These are phyloP conservation scores for Fraxinus xanthoxyloides DNA, from an alignment of 305 asterid species.

Conservation along the genomic window DNA sequence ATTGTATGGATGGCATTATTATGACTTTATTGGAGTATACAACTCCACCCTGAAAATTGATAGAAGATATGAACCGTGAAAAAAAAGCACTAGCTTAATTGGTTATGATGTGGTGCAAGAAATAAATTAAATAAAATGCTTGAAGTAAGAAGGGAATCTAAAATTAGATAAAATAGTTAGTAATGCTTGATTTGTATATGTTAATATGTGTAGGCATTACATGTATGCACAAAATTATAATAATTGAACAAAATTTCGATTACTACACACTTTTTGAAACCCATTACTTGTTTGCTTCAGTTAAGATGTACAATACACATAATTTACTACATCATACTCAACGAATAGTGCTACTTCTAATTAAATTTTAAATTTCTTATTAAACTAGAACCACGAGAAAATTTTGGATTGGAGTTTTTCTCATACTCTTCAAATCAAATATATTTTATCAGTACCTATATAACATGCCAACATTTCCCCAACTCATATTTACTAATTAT, in stretches of 20 bases:
- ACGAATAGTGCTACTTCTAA: not conserved
- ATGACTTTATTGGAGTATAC: constrained; percentile 76
- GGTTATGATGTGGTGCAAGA: not conserved
- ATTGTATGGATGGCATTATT: constrained; percentile 50
- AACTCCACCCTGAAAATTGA: constrained; percentile 68
- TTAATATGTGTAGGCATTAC: not conserved
- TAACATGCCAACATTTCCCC: not conserved
- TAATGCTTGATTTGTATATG: not conserved
- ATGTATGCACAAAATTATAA: not conserved
- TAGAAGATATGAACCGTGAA: constrained; percentile 15
- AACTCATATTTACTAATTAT: not conserved
- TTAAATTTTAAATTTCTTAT: not conserved
- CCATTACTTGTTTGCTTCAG: not conserved
- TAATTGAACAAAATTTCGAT: not conserved
- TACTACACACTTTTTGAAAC: not conserved
- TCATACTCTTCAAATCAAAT: not conserved
- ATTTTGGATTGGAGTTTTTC: not conserved
- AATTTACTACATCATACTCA: not conserved
- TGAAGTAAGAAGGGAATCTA: not conserved
- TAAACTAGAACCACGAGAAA: not conserved
- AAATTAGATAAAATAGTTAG: not conserved
- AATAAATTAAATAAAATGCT: not conserved
- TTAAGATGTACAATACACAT: not conserved
- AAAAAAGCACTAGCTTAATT: not conserved
- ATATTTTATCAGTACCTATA: not conserved